Evolutionary conservation across 2,329 filamentous ascomycete species (phyloP), one percentile per base, ranked within the genome.

Genomic region (Ramichloridium luteum): DNA sequence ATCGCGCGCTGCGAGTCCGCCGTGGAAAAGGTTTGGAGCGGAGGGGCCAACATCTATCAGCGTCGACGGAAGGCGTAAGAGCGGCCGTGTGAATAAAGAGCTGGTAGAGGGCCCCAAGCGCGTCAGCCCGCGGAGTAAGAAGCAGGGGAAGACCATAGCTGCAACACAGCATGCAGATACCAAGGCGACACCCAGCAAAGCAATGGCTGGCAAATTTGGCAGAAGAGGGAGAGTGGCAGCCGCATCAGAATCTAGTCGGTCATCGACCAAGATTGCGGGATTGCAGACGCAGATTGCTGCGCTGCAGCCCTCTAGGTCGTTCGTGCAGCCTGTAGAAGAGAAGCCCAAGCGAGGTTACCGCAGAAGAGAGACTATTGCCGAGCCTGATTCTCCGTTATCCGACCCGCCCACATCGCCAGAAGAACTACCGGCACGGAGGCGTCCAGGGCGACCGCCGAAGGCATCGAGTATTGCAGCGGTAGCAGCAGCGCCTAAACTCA

Each of bases 11-110:
- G 67, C 70, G 38, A 96, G 88, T 41, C 90, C 90, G 43, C 90
- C 90, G 13, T 98, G 90, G 90, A 96, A 90, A 63, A 82, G 75
- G 50, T 71, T 81, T 40, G 71, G 71, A 37, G 83, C 80, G 25
- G 81, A 93, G 16, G 90, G 90, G 0, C 90, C 90, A 13, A 90
- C 88, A 3, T 80, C 81, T 1, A 86, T 92, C 53, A 71, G 80
- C 27, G 64, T 69, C 38, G 65, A 72, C 52, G 74, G 74, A 23
- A 65, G 65, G 43, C 62, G 74, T 37, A 73, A 71, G 54, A 77
- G 74, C 27, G 68, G 71, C 29, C 62, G 74, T 45, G 68, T 70
- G 32, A 71, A 68, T 46, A 50, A 42, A 33, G 49, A 51, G 28
- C 30, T 45, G 14, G 25, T 23, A 9, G 36, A 47, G 13, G 26